Evolutionary conservation across 2,329 filamentous ascomycete species (phyloP).

Genomic region (Lachnellula occidentalis): DNA sequence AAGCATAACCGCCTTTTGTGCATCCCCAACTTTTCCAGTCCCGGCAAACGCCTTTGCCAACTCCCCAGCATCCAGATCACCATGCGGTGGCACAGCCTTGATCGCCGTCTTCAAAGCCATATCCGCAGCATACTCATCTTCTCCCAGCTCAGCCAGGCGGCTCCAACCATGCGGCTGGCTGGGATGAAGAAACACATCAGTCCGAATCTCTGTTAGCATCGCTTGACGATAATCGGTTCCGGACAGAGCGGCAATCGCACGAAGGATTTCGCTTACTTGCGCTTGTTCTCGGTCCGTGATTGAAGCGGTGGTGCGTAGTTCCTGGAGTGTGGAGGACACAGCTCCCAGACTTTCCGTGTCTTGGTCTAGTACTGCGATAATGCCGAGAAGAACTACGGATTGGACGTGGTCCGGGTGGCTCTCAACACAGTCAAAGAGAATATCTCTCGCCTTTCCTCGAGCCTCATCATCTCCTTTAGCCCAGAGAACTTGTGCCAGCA

Average conservation of each 20-base stretch:
- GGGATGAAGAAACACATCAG: conserved; percentile 76
- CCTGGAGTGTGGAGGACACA: conserved; percentile 70
- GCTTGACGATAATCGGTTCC: conserved; percentile 44
- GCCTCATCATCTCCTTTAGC: conserved; percentile 74
- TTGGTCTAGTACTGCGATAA: conserved; percentile 74
- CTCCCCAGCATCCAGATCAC: conserved; percentile 61
- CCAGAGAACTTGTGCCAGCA: conserved; percentile 90
- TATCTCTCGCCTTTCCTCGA: conserved; percentile 67
- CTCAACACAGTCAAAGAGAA: conserved; percentile 77
- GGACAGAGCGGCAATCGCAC: conserved; percentile 62
- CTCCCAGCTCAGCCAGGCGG: conserved; percentile 58
- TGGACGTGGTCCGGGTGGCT: conserved; percentile 68
- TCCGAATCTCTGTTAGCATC: conserved; percentile 60
- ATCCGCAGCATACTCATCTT: conserved; percentile 51
- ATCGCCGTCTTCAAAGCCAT: conserved; percentile 79
- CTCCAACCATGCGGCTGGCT: conserved; percentile 77
- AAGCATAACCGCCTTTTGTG: conserved; percentile 70
- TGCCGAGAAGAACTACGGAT: conserved; percentile 74
- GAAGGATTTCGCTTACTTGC: conserved; percentile 67
- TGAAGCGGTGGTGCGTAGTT: conserved; percentile 61
- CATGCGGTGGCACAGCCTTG: conserved; percentile 67
- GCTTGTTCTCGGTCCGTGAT: conserved; percentile 59
- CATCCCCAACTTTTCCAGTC: conserved; percentile 65
- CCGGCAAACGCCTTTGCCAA: conserved; percentile 69
- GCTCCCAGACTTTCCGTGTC: conserved; percentile 77